Base-by-base conservation (phyloP, 805 yeast genomes). In the Maudiozyma turicensis region DNA sequence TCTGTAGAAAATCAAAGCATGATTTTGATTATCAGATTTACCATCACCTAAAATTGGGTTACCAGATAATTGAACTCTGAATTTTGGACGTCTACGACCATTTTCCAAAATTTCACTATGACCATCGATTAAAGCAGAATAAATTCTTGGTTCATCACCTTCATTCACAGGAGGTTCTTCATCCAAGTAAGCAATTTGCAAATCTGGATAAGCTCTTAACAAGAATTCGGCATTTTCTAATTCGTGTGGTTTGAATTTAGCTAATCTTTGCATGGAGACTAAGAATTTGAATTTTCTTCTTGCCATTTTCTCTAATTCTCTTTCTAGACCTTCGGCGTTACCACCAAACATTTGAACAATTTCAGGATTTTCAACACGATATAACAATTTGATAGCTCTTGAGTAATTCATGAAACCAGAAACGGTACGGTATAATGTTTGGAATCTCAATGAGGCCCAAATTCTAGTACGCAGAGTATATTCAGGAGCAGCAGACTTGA, bases 401-500 rank as follows among this genome's bases (percentile, higher is more conserved):
- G 96, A 85, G 68, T 91, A 91, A 73, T 91, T 93, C 99, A 91
- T 91, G 74, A 91, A 93, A 63, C 99, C 99, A 49, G 96, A 86
- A 47, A 91, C 91, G 44, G 99, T 93, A 70, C 99, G 84, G 74
- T 91, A 91, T 61, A 91, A 74, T 35, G 99, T 93, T 75, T 91
- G 99, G 40, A 96, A 85, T 72, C 99, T 82, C 61, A 93, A 78
- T 30, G 98, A 91, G 40, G 99, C 99, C 99, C 99, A 91, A 59
- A 91, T 88, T 73, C 99, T 79, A 8, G 98, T 93, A 73, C 99
- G 83, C 64, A 93, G 73, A 49, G 95, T 87, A 72, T 87, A 93
- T 67, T 90, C 96, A 38, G 97, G 97, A 51, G 96, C 95, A 59
- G 97, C 96, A 60, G 95, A 82, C 72, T 93, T 91, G 81, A 88